These are phyloP conservation scores for Adiantum capillusveneris DNA, from an alignment of 75 land plant species.

Conservation along the genomic window DNA sequence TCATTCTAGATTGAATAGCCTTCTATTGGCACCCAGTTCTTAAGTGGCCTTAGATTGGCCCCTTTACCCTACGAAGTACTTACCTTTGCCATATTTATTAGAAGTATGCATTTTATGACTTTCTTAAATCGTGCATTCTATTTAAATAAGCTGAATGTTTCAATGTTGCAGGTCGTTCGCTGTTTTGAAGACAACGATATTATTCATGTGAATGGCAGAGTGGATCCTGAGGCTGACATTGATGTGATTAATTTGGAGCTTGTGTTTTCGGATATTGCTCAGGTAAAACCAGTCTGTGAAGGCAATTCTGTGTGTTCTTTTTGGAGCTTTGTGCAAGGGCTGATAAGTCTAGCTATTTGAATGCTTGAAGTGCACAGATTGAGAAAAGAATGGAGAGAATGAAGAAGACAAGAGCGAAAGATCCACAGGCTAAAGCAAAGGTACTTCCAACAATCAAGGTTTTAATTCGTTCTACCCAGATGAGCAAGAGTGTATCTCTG, in stretches of 20 bases:
- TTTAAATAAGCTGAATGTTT: too few species aligned
- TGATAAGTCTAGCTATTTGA: background rate
- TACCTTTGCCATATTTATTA: background rate
- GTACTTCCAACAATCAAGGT: slow-evolving; percentile 29
- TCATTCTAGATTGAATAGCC: too few species aligned
- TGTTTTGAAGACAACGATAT: slow-evolving; percentile 98
- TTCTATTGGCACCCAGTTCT: too few species aligned
- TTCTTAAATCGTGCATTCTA: too few species aligned
- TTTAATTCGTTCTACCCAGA: slow-evolving; percentile 1
- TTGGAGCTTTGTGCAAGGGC: background rate
- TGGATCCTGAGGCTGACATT: slow-evolving; percentile 93
- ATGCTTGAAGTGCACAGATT: slow-evolving; percentile 53
- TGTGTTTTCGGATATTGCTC: slow-evolving; percentile 88
- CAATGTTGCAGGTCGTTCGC: slow-evolving; percentile 90
- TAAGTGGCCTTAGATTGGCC: too few species aligned
- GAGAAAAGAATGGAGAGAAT: slow-evolving; percentile 95
- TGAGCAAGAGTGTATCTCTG: too few species aligned
- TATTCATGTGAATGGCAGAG: slow-evolving; percentile 92
- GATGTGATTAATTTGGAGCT: slow-evolving; percentile 96
- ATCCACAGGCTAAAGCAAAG: slow-evolving; percentile 83
- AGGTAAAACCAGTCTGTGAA: slow-evolving; percentile 36
- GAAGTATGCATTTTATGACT: background rate
- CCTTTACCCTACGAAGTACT: too few species aligned
- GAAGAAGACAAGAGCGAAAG: slow-evolving; percentile 80
- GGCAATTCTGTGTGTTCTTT: background rate